phyloP scores from a whole-genome alignment of 2,329 filamentous ascomycete species.

The Diaporthe sp. region DNA sequence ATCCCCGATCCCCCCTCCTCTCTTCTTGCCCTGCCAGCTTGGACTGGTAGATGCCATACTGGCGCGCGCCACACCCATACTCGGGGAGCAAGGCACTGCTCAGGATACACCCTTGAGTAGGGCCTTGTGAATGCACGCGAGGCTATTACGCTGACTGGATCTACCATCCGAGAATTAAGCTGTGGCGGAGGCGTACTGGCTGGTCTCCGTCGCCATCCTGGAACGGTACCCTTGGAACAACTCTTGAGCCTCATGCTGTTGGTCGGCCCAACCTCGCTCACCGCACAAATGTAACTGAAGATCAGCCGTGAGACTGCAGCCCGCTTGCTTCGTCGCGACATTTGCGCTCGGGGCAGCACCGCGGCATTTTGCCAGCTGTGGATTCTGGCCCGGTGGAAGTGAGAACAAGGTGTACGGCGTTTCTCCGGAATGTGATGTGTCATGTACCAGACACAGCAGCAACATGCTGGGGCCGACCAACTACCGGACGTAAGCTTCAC shows the following conservation, averaged over 20 bases:
- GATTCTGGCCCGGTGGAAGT: slow-evolving; percentile 1
- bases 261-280: slow-evolving; percentile 4
- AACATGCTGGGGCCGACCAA: slow-evolving; percentile 1
- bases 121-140: not conserved
- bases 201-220: not conserved
- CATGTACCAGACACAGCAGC: slow-evolving; percentile 13
- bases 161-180: slow-evolving; percentile 4
- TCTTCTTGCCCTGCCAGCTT: not conserved
- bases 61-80: slow-evolving; percentile 31
- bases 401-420: slow-evolving; percentile 13
- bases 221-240: not conserved
- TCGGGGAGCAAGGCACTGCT: not conserved
- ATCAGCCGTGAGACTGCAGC: slow-evolving; percentile 3
- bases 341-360: slow-evolving; percentile 6
- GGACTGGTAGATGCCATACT: slow-evolving; percentile 9
- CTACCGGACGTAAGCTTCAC: not conserved
- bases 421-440: slow-evolving; percentile 30
- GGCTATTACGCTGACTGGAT: slow-evolving; percentile 12
- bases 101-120: slow-evolving; percentile 17
- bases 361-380: slow-evolving; percentile 19
- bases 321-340: slow-evolving; percentile 1
- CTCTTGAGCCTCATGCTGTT: slow-evolving; percentile 14
- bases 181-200: slow-evolving; percentile 1
- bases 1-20: slow-evolving; percentile 31
- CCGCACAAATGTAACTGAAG: not conserved